Base-by-base conservation (phyloP, 345 rosid genomes). In the Stellera chamaejasme region DNA sequence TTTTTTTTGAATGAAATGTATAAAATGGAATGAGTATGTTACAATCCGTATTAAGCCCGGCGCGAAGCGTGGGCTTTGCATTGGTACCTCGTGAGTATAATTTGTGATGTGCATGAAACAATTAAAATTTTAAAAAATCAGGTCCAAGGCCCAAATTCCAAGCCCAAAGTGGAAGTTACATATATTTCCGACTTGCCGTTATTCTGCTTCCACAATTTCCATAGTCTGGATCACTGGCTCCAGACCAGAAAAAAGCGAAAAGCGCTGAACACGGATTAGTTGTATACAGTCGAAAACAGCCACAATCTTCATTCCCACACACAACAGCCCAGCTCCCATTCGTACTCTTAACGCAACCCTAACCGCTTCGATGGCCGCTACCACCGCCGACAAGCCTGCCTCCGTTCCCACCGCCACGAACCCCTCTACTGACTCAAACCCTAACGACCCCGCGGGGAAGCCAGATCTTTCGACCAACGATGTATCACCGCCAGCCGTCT, bases 361-460 rank as follows among this genome's bases (percentile, higher is more conserved):
- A 45, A 32, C 13, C 57, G 8, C 43, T 55, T 16, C 65, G 39
- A 81, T 85, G 89, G 79, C 64, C 62, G 62, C 45, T 2, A 8
- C 48, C 59, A 51, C 65, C 23, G 49, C 59, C 54, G 46, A 50
- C 43, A 57, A 8, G 39, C 28, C 44, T 5, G 11, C 45, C 39
- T 71, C 75, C 41, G 52, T 58, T 15, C 54, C 63, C 27, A 27
- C 63, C 50, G 60, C 59, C 52, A 50, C 23, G 52, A 48, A 58
- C 28, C 41, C 59, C 28, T 48, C 54, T 0, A 54, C 63, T 6
- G 80, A 53, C 8, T 71, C 61, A 61, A 74, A 62, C 74, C 78
- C 82, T 55, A 69, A 66, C 43, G 82, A 74, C 55, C 59, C 75
- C 54, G 50, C 67, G 55, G 52, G 59, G 39, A 60, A 59, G 42